Percentiles rank a stretch among this genome's conserved stretches.
These are phyloP conservation scores for Porcisia deanei DNA, from an alignment of 208 protist genomes.

Conservation along the genomic window DNA sequence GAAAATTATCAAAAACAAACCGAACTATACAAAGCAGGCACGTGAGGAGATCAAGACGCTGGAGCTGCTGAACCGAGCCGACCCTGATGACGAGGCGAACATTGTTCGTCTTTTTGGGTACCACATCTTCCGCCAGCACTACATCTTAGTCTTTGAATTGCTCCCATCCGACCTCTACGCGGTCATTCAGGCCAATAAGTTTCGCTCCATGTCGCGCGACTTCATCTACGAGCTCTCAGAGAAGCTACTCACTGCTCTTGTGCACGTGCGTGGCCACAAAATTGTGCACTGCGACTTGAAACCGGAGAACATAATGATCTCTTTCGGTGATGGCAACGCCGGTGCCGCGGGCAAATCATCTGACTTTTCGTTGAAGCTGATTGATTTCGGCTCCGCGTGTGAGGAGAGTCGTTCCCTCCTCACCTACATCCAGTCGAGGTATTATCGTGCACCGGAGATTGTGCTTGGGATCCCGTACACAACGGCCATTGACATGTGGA, in stretches of 20 bases:
- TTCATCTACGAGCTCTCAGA: slow-evolving; percentile 74
- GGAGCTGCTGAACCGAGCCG: slow-evolving; percentile 49
- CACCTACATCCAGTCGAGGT: slow-evolving; percentile 95
- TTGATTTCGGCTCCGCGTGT: slow-evolving; percentile 98
- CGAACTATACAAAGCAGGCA: slow-evolving; percentile 81
- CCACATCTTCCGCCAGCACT: slow-evolving; percentile 76
- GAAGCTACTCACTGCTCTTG: slow-evolving; percentile 69
- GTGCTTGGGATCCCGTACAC: slow-evolving; percentile 90
- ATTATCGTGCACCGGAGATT: slow-evolving; percentile 93
- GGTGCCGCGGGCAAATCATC: background rate
- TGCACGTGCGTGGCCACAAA: slow-evolving; percentile 55
- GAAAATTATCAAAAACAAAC: slow-evolving; percentile 89
- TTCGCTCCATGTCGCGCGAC: slow-evolving; percentile 70
- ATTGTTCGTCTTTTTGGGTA: slow-evolving; percentile 71
- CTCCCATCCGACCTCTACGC: slow-evolving; percentile 75
- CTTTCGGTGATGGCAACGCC: slow-evolving; percentile 14
- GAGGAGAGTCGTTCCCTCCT: slow-evolving; percentile 91
- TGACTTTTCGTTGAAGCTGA: slow-evolving; percentile 93
- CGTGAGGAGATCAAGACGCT: slow-evolving; percentile 87
- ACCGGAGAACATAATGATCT: slow-evolving; percentile 96
- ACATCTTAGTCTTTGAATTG: slow-evolving; percentile 79
- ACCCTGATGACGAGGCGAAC: slow-evolving; percentile 63
- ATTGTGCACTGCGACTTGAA: slow-evolving; percentile 98
- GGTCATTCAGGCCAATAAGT: slow-evolving; percentile 67
- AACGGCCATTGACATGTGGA: slow-evolving; percentile 93